Conservation (phyloP, 345 rosid species). For the Eucalyptus marginata region DNA sequence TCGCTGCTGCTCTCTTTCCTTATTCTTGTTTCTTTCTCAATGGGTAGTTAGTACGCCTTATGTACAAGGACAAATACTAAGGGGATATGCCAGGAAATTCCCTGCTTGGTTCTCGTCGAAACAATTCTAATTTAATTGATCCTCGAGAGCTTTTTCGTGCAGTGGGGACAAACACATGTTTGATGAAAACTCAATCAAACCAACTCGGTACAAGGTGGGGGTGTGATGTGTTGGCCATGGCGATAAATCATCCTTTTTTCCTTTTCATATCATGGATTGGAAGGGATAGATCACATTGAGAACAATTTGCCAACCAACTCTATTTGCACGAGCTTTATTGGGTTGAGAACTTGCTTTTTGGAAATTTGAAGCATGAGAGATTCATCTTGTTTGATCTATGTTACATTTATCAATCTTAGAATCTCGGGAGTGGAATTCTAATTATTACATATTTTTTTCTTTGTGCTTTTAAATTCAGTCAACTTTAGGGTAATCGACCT, state of each 20-base stretch:
- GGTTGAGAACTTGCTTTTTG: background rate
- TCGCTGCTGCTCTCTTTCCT: background rate
- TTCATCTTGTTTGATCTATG: background rate
- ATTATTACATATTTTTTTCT: background rate
- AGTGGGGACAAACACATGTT: background rate
- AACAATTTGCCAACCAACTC: background rate
- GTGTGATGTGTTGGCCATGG: background rate
- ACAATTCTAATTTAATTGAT: background rate
- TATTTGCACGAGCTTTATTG: background rate
- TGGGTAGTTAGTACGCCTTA: background rate
- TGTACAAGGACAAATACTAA: background rate
- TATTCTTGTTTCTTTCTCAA: background rate
- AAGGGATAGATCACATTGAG: background rate
- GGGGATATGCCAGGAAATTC: background rate
- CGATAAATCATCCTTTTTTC: background rate
- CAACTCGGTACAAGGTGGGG: background rate
- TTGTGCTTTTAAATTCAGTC: background rate
- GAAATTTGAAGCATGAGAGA: background rate
- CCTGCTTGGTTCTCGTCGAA: background rate
- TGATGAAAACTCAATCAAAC: background rate
- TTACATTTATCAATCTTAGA: background rate
- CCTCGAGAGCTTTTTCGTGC: background rate
- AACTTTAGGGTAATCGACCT: background rate
- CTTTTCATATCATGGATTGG: background rate
- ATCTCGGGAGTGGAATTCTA: background rate